phyloP scores from a whole-genome alignment of 805 yeast species.

The Zygoascus tannicola region DNA sequence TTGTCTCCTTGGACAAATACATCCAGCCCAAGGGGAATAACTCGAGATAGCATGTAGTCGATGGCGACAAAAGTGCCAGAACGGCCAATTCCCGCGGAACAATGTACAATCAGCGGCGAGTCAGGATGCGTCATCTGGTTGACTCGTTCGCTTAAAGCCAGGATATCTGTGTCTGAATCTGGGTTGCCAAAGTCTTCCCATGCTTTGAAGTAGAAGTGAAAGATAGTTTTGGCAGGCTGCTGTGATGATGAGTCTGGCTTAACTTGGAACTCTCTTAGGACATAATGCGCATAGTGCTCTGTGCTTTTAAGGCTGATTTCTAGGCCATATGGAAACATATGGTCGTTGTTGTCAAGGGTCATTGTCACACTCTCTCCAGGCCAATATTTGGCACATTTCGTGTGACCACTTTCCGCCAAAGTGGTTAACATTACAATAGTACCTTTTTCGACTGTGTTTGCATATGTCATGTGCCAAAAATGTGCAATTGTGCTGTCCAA shows the following conservation, averaged over 20 bases:
- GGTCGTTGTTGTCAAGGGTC: slow-evolving; percentile 27
- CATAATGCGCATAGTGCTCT: slow-evolving; percentile 6
- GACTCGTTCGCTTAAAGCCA: slow-evolving; percentile 42
- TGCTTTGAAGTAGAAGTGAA: slow-evolving; percentile 62
- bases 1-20: background rate
- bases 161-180: slow-evolving; percentile 31
- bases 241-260: slow-evolving; percentile 1
- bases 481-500: slow-evolving; percentile 61
- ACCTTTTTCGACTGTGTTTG: slow-evolving; percentile 58
- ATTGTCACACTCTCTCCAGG: slow-evolving; percentile 34
- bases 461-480: slow-evolving; percentile 71
- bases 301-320: slow-evolving; percentile 1
- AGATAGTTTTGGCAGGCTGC: slow-evolving; percentile 20
- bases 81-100: slow-evolving; percentile 96
- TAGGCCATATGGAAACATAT: slow-evolving; percentile 7
- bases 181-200: slow-evolving; percentile 83
- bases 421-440: slow-evolving; percentile 71
- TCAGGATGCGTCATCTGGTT: slow-evolving; percentile 35
- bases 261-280: slow-evolving; percentile 8
- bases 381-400: slow-evolving; percentile 84
- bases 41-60: slow-evolving; percentile 37
- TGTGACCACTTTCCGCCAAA: slow-evolving; percentile 45
- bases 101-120: slow-evolving; percentile 67
- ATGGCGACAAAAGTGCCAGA: slow-evolving; percentile 82
- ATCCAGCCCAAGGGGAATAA: slow-evolving; percentile 8